Base-by-base conservation (phyloP, 495 filamentous ascomycete genomes). In the Hyaloscypha variabilis region DNA sequence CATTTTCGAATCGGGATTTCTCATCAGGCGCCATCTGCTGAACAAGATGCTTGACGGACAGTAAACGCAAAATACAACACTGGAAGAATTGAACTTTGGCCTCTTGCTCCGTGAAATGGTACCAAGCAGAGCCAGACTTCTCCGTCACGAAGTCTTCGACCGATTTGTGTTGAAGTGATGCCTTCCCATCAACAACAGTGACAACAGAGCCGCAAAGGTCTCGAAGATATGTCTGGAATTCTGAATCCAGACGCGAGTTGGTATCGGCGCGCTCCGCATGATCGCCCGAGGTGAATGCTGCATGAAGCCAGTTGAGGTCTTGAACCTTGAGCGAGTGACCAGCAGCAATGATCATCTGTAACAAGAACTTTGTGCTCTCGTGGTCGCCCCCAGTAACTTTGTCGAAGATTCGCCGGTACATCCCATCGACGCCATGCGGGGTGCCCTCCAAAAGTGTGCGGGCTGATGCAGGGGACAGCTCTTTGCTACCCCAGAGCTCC, bases 141-240 rank as follows among this genome's bases (percentile, higher is more conserved):
- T 46, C 39, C 39, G 39, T 46, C 39, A 46, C 39, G 39, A 46
- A 46, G 39, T 46, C 39, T 46, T 46, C 19, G 39, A 46, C 39
- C 39, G 39, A 46, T 46, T 46, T 46, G 39, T 46, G 39, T 19
- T 46, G 39, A 46, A 46, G 39, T 46, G 39, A 46, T 46, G 39
- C 39, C 39, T 46, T 46, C 19, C 39, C 39, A 46, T 46, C 39
- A 46, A 46, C 39, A 46, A 46, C 39, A 46, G 39, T 46, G 39
- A 46, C 39, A 46, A 46, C 39, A 46, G 39, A 46, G 39, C 39
- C 39, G 39, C 39, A 46, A 46, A 46, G 39, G 39, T 46, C 39
- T 46, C 39, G 39, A 46, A 46, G 39, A 46, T 46, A 46, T 46
- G 39, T 46, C 39, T 46, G 39, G 39, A 46, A 46, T 46, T 46